Evolutionary conservation across 768 basidiomycete genomes (phyloP).

Genomic region (Gymnopilus junonius): DNA sequence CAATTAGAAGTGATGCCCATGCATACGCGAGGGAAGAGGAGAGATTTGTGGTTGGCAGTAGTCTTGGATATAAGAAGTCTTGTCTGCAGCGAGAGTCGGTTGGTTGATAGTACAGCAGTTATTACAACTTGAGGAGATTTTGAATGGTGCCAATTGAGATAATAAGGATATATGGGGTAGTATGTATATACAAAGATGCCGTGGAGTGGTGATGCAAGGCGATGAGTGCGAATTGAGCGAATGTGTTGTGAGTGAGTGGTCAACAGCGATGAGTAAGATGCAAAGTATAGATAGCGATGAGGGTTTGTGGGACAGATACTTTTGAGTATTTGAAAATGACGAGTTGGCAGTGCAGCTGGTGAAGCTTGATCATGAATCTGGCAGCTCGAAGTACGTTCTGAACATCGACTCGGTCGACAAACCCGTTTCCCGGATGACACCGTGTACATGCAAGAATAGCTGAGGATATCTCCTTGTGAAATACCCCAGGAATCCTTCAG

Average conservation of each 20-base stretch:
- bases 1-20: neutral
- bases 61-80: neutral
- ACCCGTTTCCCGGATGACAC: constrained; percentile 74
- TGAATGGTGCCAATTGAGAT: neutral
- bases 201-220: neutral
- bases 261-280: neutral
- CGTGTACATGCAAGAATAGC: constrained; percentile 90
- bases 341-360: neutral
- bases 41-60: neutral
- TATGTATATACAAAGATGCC: neutral
- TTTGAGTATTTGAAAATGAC: neutral
- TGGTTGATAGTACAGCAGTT: neutral
- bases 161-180: constrained; percentile 4
- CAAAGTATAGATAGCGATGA: neutral
- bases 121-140: neutral
- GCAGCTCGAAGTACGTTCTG: constrained; percentile 82
- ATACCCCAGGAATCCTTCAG: constrained; percentile 89
- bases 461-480: constrained; percentile 93
- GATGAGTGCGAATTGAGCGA: neutral
- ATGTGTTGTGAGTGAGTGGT: neutral
- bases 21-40: neutral
- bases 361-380: constrained; percentile 33
- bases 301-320: neutral
- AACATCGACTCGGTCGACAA: constrained; percentile 90
- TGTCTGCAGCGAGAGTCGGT: neutral